Conservation (phyloP, 2,329 filamentous ascomycete genomes). For the Aspergillus ustus region DNA sequence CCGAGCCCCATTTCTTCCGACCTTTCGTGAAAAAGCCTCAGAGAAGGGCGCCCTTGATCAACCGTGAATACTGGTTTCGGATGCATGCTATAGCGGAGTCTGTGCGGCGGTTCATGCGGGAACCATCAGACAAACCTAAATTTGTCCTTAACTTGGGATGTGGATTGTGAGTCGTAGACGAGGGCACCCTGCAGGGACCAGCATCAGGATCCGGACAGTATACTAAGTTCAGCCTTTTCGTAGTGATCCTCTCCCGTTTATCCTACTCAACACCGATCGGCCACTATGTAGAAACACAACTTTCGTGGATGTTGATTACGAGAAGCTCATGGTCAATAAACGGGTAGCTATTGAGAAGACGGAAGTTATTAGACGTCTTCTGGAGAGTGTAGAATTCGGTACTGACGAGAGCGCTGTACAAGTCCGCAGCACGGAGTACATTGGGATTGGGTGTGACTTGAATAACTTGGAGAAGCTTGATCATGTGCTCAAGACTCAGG, state of each 20-base stretch:
- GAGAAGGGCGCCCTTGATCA: slow-evolving; percentile 83
- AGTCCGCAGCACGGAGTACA: slow-evolving; percentile 71
- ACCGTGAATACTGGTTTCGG: slow-evolving; percentile 85
- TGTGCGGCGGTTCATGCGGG: slow-evolving; percentile 73
- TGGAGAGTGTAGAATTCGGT: slow-evolving; percentile 51
- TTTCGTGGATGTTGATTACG: slow-evolving; percentile 88
- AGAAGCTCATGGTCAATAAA: slow-evolving; percentile 77
- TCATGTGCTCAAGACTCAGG: slow-evolving; percentile 60
- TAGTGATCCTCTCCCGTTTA: slow-evolving; percentile 87
- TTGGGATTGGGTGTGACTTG: slow-evolving; percentile 81
- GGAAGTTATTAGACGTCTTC: slow-evolving; percentile 60
- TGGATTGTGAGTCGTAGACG: slow-evolving; percentile 72
- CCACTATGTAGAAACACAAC: slow-evolving; percentile 61
- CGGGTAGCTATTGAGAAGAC: slow-evolving; percentile 68
- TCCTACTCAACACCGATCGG: slow-evolving; percentile 72
- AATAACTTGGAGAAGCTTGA: slow-evolving; percentile 68
- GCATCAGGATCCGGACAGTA: slow-evolving; percentile 18
- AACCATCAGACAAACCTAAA: slow-evolving; percentile 62
- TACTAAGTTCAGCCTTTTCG: slow-evolving; percentile 30
- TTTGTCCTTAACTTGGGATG: slow-evolving; percentile 84
- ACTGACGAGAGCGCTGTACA: slow-evolving; percentile 49
- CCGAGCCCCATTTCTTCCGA: slow-evolving; percentile 81
- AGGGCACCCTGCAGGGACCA: neutral
- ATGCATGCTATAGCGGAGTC: slow-evolving; percentile 80
- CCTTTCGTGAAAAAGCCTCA: slow-evolving; percentile 86